phyloP scores from a whole-genome alignment of 306 rosid species.

The Acacia crassicarpa region DNA sequence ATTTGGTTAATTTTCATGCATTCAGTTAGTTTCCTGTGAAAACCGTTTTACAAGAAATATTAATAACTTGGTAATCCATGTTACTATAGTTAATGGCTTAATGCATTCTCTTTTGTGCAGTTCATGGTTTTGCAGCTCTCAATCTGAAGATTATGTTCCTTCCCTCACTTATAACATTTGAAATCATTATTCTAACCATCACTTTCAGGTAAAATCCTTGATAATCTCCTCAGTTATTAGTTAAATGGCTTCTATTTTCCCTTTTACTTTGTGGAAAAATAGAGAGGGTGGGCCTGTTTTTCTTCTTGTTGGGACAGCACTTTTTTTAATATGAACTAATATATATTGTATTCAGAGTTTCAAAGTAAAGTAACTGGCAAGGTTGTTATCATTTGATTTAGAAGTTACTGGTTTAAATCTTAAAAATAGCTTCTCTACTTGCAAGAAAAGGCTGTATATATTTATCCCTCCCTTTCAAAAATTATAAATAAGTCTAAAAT shows the following conservation, averaged over 20 bases:
- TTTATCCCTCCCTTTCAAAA: too few species aligned
- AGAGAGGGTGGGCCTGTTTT: background rate
- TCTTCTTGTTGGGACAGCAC: background rate
- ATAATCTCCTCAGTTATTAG: constrained; percentile 13
- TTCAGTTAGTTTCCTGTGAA: background rate
- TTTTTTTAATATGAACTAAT: background rate
- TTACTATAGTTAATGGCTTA: constrained; percentile 14
- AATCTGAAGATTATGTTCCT: constrained; percentile 86
- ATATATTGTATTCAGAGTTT: background rate
- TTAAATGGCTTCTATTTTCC: constrained; percentile 21
- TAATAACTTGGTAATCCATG: constrained; percentile 15
- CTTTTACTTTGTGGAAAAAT: background rate
- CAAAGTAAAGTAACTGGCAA: too few species aligned
- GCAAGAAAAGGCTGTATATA: too few species aligned
- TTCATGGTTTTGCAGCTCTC: constrained; percentile 64
- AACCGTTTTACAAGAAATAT: background rate
- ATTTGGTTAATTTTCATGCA: constrained; percentile 11
- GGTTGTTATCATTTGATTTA: too few species aligned
- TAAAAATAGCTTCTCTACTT: too few species aligned
- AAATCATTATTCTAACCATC: constrained; percentile 73
- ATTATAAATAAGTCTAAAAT: too few species aligned
- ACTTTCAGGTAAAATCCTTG: constrained; percentile 81
- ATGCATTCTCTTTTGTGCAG: constrained; percentile 53
- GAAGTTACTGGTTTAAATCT: too few species aligned
- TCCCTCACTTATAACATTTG: constrained; percentile 78